phyloP scores from a whole-genome alignment of 1,284 basidiomycete genomes.

The Cutaneotrichosporon arboriforme region DNA sequence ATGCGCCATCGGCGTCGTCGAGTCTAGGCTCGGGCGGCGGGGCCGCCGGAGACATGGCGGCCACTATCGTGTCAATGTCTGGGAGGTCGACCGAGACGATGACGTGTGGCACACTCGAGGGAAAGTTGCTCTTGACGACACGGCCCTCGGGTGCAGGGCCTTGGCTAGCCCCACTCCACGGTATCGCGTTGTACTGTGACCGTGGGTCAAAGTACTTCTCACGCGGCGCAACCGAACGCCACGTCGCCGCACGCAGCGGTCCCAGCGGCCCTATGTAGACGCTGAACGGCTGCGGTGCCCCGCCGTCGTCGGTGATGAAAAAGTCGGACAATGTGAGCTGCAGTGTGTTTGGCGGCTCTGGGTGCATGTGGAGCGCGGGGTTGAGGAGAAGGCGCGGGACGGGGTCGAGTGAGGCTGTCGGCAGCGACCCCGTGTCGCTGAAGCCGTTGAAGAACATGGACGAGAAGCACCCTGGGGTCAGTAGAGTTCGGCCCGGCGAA shows the following conservation, averaged over 20 bases:
- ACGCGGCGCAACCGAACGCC: constrained; percentile 34
- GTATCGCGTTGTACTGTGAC: constrained; percentile 15
- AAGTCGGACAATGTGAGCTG: constrained; percentile 80
- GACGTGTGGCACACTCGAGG: constrained; percentile 29
- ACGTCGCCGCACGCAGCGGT: constrained; percentile 55
- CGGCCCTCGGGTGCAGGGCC: constrained; percentile 7
- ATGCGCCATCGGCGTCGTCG: constrained; percentile 5
- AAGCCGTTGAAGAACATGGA: constrained; percentile 30
- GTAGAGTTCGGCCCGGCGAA: constrained; percentile 18
- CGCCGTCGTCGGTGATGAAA: constrained; percentile 44
- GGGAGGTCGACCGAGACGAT: constrained; percentile 39
- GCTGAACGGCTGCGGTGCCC: constrained; percentile 54
- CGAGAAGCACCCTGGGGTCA: constrained; percentile 29
- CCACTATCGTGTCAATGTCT: constrained; percentile 23
- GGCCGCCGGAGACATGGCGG: constrained; percentile 19
- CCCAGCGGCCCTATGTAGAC: constrained; percentile 86
- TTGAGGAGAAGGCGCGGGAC: constrained; percentile 79
- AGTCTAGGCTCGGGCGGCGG: not conserved
- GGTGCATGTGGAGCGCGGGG: constrained; percentile 62
- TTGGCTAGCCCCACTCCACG: constrained; percentile 7
- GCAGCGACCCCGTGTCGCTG: constrained; percentile 4
- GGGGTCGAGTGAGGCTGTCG: constrained; percentile 57
- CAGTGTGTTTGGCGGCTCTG: constrained; percentile 55
- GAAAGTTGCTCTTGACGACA: constrained; percentile 30
- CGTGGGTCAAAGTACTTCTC: constrained; percentile 20